phyloP scores from a whole-genome alignment of 106 monocot species.

The Dioscorea dumetorum region DNA sequence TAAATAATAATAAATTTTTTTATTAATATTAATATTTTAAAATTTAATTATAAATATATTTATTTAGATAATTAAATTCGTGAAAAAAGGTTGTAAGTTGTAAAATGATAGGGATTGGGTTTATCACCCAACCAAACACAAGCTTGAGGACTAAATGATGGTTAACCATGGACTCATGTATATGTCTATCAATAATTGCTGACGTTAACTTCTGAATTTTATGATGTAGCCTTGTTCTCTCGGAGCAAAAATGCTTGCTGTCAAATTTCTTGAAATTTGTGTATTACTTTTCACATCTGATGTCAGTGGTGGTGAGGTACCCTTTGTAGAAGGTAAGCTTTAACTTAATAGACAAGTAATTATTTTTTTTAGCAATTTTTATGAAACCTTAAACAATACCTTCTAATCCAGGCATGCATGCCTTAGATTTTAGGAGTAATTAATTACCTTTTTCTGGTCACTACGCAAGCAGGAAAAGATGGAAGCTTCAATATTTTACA shows the following conservation, averaged over 20 bases:
- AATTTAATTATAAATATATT: no score
- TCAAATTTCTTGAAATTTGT: constrained; percentile 82
- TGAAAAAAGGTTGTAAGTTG: no score
- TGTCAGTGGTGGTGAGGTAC: constrained; percentile 18
- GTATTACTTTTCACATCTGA: constrained; percentile 55
- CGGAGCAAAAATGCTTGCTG: constrained; percentile 47
- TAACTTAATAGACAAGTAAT: not conserved
- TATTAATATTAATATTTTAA: no score
- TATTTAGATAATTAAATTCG: no score
- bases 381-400: no score
- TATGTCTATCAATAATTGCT: no score
- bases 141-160: no score
- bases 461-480: constrained; percentile 33
- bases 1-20: no score
- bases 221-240: constrained; percentile 45
- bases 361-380: not conserved
- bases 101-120: no score
- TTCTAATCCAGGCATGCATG: no score
- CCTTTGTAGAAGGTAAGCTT: constrained; percentile 40
- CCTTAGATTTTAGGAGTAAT: not conserved
- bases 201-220: constrained; percentile 10
- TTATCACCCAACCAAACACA: no score
- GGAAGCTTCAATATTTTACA: constrained; percentile 36
- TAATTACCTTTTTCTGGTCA: not conserved
- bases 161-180: no score